Conservation (phyloP, 768 basidiomycete species). For the Pulveroboletus ravenelii region DNA sequence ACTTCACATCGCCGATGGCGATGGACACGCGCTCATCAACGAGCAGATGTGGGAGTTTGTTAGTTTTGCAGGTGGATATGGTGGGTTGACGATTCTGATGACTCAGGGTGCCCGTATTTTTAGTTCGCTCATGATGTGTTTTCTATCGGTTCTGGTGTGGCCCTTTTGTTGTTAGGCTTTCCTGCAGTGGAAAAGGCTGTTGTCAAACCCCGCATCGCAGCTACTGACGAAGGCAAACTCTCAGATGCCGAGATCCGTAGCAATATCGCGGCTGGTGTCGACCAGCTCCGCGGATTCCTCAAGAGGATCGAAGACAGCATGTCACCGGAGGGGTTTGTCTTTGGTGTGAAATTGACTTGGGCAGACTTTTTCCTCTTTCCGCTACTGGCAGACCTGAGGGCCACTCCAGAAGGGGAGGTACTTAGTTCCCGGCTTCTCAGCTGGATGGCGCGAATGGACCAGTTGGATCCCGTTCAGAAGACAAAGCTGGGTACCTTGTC, state of each 20-base stretch:
- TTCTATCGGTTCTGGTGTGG: not conserved
- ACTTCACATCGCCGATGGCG: slow-evolving; percentile 18
- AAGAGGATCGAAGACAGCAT: slow-evolving; percentile 16
- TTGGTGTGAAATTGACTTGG: slow-evolving; percentile 27
- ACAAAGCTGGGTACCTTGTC: slow-evolving; percentile 26
- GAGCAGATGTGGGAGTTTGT: slow-evolving; percentile 35
- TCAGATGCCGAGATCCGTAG: slow-evolving; percentile 21
- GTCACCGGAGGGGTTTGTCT: slow-evolving; percentile 27
- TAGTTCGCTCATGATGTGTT: not conserved
- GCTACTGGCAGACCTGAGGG: slow-evolving; percentile 27
- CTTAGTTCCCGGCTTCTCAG: slow-evolving; percentile 18
- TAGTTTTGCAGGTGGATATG: slow-evolving; percentile 21
- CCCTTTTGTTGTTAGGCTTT: slow-evolving; percentile 19
- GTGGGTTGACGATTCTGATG: slow-evolving; percentile 8
- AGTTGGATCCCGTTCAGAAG: slow-evolving; percentile 21
- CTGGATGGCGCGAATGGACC: slow-evolving; percentile 27
- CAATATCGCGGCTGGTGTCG: slow-evolving; percentile 17
- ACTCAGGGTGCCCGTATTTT: no score
- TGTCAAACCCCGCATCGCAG: slow-evolving; percentile 30
- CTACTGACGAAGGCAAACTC: slow-evolving; percentile 19
- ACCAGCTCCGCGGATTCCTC: slow-evolving; percentile 15
- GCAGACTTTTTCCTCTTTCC: slow-evolving; percentile 33
- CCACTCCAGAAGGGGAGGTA: slow-evolving; percentile 24
- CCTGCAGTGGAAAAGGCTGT: slow-evolving; percentile 28
- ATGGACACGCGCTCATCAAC: slow-evolving; percentile 17